Base-by-base conservation (phyloP, 331 rosid species). In the Dryas integrifolia region DNA sequence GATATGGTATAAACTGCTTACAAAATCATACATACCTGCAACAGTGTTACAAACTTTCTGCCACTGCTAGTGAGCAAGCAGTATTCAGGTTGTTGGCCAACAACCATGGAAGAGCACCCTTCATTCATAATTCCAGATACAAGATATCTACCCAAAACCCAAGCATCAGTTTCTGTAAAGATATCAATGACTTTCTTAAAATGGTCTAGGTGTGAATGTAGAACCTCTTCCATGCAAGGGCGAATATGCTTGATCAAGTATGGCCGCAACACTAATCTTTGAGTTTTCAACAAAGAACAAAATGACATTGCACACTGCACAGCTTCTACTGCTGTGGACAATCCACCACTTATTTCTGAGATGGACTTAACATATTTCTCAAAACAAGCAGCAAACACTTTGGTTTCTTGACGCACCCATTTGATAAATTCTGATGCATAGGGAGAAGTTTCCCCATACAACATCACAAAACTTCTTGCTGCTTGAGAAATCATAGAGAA, bases 401-500 rank as follows among this genome's bases (percentile, higher is more conserved):
- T 66, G 51, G 82, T 84, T 82, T 85, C 96, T 81, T 82, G 80
- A 18, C 45, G 12, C 9, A 84, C 77, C 96, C 92, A 87, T 59
- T 53, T 8, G 69, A 81, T 38, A 77, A 89, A 77, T 69, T 87
- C 87, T 58, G 88, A 81, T 70, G 81, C 65, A 51, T 84, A 79
- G 43, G 84, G 66, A 69, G 84, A 85, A 58, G 74, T 72, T 69
- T 85, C 91, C 49, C 91, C 97, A 63, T 79, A 82, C 53, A 91
- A 69, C 81, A 69, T 82, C 55, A 55, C 76, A 74, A 91, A 84
- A 69, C 87, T 82, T 72, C 68, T 87, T 10, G 87, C 88, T 0
- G 91, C 89, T 84, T 84, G 96, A 69, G 91, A 83, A 77, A 91
- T 89, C 87, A 81, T 65, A 48, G 92, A 87, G 73, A 91, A 91